These are phyloP conservation scores for Cantharellus anzutake DNA, from an alignment of 768 basidiomycete genomes.

Conservation along the genomic window DNA sequence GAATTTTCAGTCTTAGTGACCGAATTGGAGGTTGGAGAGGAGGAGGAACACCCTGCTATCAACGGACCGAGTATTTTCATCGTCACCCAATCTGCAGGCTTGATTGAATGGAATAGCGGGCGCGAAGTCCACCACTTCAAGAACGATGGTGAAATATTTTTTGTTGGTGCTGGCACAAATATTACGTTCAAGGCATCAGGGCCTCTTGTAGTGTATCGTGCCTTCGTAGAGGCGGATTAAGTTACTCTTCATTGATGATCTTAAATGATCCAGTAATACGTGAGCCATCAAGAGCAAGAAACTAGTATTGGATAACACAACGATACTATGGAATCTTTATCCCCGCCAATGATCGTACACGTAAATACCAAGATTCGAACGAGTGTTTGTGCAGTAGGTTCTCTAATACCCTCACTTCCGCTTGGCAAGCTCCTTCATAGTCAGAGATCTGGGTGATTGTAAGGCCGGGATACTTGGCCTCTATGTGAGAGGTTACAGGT, in stretches of 20 bases:
- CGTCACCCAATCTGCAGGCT: constrained; percentile 48
- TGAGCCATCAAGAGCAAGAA: no score
- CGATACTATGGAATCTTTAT: no score
- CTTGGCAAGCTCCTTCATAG: background rate
- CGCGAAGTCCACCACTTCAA: constrained; percentile 22
- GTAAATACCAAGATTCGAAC: background rate
- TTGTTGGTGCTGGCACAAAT: constrained; percentile 53
- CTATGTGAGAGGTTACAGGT: background rate
- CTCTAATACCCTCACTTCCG: background rate
- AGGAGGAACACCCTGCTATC: constrained; percentile 35
- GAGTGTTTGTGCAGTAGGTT: background rate
- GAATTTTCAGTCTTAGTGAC: constrained; percentile 79
- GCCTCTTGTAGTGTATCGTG: constrained; percentile 41
- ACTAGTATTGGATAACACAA: no score
- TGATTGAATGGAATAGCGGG: constrained; percentile 27
- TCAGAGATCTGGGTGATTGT: background rate
- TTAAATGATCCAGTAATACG: no score
- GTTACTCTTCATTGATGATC: no score
- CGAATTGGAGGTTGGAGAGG: constrained; percentile 27
- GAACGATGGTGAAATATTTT: constrained; percentile 52
- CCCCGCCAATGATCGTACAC: no score
- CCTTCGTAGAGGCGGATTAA: constrained; percentile 23
- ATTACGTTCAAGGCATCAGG: constrained; percentile 27
- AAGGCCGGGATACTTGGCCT: background rate
- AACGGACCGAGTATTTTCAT: constrained; percentile 76